Percentiles rank a stretch among this genome's conserved stretches.
Evolutionary conservation across 2,329 filamentous ascomycete species (phyloP).

Genomic region (Tolypocladium cylindrosporum): DNA sequence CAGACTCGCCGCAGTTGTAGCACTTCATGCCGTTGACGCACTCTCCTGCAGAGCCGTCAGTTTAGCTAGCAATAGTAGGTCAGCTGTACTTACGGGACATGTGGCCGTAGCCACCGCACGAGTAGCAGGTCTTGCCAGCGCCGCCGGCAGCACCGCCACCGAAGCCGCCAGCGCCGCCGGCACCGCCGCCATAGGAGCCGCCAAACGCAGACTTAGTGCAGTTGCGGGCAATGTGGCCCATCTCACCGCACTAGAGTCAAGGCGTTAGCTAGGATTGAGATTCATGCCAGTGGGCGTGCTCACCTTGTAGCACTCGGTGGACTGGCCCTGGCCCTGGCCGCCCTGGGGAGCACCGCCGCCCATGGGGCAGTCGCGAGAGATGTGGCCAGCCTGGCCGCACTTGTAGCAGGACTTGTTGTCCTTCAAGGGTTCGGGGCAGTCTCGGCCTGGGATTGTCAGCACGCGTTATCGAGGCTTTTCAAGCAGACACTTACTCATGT

Average conservation of each 20-base stretch:
- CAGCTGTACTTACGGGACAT: constrained; percentile 62
- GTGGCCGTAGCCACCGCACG: constrained; percentile 92
- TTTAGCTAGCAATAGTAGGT: background rate
- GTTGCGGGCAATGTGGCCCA: constrained; percentile 92
- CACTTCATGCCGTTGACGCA: constrained; percentile 99
- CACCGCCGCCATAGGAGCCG: constrained; percentile 36
- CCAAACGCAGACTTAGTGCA: constrained; percentile 58
- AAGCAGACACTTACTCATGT: constrained; percentile 57
- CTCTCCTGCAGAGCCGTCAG: constrained; percentile 46
- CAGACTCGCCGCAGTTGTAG: constrained; percentile 96
- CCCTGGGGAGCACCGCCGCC: constrained; percentile 37
- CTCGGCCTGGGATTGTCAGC: constrained; percentile 54
- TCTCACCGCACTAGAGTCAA: constrained; percentile 64
- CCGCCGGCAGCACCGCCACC: constrained; percentile 33
- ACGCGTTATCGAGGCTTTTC: background rate
- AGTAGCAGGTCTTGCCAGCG: constrained; percentile 86
- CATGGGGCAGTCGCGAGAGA: constrained; percentile 75
- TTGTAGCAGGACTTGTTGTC: constrained; percentile 72
- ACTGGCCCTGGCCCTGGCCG: constrained; percentile 31
- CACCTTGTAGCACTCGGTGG: constrained; percentile 83
- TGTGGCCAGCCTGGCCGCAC: constrained; percentile 77
- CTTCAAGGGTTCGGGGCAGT: constrained; percentile 83
- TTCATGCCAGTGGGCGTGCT: constrained; percentile 2
- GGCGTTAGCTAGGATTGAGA: constrained; percentile 2
- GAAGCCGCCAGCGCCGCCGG: constrained; percentile 33